Conservation (phyloP, 2,329 filamentous ascomycete genomes). For the Bipolaris sorokiniana region DNA sequence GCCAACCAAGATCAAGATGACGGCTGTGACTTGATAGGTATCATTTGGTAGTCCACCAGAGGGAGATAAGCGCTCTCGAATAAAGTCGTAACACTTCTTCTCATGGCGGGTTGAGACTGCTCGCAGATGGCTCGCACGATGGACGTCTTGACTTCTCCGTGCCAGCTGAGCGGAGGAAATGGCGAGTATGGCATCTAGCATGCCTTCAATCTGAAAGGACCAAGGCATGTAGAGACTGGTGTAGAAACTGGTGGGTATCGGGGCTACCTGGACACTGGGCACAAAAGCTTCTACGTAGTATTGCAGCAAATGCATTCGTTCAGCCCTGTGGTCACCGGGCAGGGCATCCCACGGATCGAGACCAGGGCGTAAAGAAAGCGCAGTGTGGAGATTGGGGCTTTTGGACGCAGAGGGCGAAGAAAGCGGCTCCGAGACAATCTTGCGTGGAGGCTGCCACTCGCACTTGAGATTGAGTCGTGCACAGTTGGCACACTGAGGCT, state of each 20-base stretch:
- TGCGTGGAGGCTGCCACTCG: slow-evolving; percentile 44
- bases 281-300: slow-evolving; percentile 48
- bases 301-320: slow-evolving; percentile 40
- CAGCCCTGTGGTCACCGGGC: slow-evolving; percentile 30
- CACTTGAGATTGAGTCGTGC: slow-evolving; percentile 44
- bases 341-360: slow-evolving; percentile 43
- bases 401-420: slow-evolving; percentile 13
- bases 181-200: slow-evolving; percentile 46
- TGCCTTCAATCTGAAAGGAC: slow-evolving; percentile 44
- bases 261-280: slow-evolving; percentile 46
- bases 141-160: slow-evolving; percentile 31
- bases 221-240: slow-evolving; percentile 46
- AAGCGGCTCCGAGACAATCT: slow-evolving; percentile 20
- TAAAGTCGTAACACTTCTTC: slow-evolving; percentile 41
- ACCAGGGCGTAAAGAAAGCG: slow-evolving; percentile 26
- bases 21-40: slow-evolving; percentile 43
- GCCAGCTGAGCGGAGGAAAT: slow-evolving; percentile 46
- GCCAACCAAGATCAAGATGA: slow-evolving; percentile 44
- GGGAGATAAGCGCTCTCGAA: slow-evolving; percentile 38
- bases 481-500: slow-evolving; percentile 45
- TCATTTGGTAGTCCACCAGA: slow-evolving; percentile 35
- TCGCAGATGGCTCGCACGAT: slow-evolving; percentile 39
- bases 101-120: slow-evolving; percentile 42
- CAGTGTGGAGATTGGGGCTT: slow-evolving; percentile 22
- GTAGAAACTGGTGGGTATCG: slow-evolving; percentile 45